Evolutionary conservation across 345 rosid species (phyloP).

Genomic region (Aegle marmelos): DNA sequence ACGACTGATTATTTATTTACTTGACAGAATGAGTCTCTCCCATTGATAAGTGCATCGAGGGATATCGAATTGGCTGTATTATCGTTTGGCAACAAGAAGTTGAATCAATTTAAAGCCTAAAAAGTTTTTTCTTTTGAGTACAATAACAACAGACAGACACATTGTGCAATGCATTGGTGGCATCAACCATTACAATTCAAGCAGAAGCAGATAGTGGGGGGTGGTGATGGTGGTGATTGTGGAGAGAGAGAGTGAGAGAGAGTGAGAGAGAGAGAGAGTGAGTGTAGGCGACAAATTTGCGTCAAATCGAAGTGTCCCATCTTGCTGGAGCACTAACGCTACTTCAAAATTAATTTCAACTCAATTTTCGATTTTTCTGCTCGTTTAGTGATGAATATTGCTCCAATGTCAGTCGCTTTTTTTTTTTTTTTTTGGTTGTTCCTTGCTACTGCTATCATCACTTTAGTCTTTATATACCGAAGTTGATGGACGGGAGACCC

Average conservation of each 20-base stretch:
- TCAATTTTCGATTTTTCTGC: background rate
- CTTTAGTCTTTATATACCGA: background rate
- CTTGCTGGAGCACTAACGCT: background rate
- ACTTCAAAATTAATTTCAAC: background rate
- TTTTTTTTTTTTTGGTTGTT: no score
- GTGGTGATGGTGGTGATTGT: background rate
- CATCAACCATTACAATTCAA: background rate
- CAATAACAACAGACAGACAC: no score
- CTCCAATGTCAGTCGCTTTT: background rate
- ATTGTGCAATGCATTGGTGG: background rate
- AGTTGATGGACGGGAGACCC: conserved; percentile 1
- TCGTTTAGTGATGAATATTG: background rate
- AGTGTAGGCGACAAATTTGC: conserved; percentile 2
- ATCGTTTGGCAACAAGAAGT: background rate
- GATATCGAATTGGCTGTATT: background rate
- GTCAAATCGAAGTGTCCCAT: conserved; percentile 21
- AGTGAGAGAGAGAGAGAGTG: background rate
- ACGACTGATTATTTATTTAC: no score
- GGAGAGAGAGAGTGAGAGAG: background rate
- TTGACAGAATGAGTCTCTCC: background rate
- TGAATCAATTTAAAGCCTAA: background rate
- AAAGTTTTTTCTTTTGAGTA: background rate
- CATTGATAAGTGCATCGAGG: background rate
- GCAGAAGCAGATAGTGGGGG: background rate
- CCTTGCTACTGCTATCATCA: background rate